phyloP scores from a whole-genome alignment of 805 yeast genomes.

The Jamesozyma gamospora region DNA sequence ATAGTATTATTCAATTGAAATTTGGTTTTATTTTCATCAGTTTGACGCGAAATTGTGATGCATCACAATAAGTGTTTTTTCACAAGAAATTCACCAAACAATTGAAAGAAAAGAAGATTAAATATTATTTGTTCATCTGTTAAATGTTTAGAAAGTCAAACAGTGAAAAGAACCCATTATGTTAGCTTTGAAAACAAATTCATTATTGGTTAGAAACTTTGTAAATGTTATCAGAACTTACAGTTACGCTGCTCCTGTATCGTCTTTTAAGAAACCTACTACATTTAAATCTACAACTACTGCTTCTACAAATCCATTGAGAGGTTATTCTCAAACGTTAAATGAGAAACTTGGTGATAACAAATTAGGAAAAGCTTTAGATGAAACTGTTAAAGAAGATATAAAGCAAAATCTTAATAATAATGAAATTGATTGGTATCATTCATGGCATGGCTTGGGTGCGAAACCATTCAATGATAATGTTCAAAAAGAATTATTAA shows the following conservation, averaged over 20 bases:
- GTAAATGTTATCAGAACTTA: no score
- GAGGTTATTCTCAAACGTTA: not conserved
- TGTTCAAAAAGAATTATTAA: slow-evolving; percentile 48
- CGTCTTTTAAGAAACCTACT: not conserved
- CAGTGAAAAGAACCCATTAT: no score
- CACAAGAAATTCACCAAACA: no score
- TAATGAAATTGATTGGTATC: slow-evolving; percentile 58
- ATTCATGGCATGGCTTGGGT: slow-evolving; percentile 80
- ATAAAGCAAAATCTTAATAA: not conserved
- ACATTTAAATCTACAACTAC: not conserved
- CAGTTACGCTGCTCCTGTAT: not conserved
- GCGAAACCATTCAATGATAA: slow-evolving; percentile 59
- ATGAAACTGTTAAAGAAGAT: not conserved
- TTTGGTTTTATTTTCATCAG: no score
- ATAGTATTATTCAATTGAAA: no score
- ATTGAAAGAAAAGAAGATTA: no score
- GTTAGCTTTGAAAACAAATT: no score
- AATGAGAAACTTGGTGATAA: not conserved
- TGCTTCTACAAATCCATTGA: not conserved
- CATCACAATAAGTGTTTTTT: no score
- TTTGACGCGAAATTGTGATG: no score
- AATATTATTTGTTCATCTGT: no score
- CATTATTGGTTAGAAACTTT: no score
- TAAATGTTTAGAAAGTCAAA: no score
- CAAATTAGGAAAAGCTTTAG: not conserved